Base-by-base conservation (phyloP, 208 protist species). In the Acanthamoeba healyi region DNA sequence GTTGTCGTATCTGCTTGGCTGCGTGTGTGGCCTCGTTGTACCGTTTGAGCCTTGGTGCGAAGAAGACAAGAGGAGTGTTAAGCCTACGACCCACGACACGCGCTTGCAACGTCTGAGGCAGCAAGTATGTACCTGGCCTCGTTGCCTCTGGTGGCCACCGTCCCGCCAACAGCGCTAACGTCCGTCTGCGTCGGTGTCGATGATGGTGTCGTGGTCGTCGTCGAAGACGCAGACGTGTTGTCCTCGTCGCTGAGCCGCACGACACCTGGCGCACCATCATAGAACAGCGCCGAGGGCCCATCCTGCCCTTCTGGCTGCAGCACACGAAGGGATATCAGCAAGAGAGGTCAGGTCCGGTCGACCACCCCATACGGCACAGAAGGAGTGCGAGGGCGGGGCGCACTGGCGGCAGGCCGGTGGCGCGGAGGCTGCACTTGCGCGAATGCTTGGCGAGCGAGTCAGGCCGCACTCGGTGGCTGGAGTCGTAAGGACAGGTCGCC, bases 291-390 rank as follows among this genome's bases (percentile, higher is more conserved):
- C 34, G 70, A 79, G 7, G 70, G 70, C 40, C 70, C 70, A 22
- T 40, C 70, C 0, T 32, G 70, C 40, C 70, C 70, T 46, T 79
- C 70, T 15, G 70, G 70, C 70, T 79, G 70, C 17, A 44, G 29
- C 6, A 74, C 6, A 12, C 12, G 67, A 38, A 34, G 65, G 61
- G 29, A 26, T 7, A 26, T 77, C 32, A 38, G 24, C 19, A 29
- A 0, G 12, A 77, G 0, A 2, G 7, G 24, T 22, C 0, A 14
- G n/a, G 1, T 0, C 34, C 0, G 12, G 34, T 7, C 1, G 1
- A 19, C 0, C 3, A 24, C 51, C 51, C 19, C 5, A 12, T n/a
- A n/a, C n/a, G n/a, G 51, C 51, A 6, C 17, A 0, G 7, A 22
- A 22, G 51, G 17, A 22, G 51, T 12, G 19, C 17, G 14, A 58